These are phyloP conservation scores for Penicilliopsis zonata DNA, from an alignment of 495 filamentous ascomycete genomes.

Conservation along the genomic window DNA sequence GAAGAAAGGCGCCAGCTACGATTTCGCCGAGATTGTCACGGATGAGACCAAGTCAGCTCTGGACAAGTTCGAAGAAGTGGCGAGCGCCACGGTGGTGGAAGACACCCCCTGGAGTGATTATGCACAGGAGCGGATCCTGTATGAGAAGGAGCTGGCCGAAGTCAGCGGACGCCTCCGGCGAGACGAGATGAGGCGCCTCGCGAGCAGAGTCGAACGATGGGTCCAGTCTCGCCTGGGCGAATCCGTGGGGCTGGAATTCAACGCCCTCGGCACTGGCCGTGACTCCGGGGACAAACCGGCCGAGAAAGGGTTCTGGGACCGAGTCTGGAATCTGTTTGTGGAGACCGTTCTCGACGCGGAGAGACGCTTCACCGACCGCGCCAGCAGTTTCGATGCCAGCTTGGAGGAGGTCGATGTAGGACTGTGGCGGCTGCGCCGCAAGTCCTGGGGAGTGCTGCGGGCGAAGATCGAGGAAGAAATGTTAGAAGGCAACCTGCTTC, in stretches of 20 bases:
- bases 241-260: constrained; percentile 86
- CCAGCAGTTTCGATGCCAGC: constrained; percentile 84
- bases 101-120: constrained; percentile 75
- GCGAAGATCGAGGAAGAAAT: constrained; percentile 95
- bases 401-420: constrained; percentile 88
- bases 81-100: constrained; percentile 57
- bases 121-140: constrained; percentile 46
- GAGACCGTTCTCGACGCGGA: constrained; percentile 81
- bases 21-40: constrained; percentile 89
- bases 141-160: constrained; percentile 74
- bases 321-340: constrained; percentile 81
- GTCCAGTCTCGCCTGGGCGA: constrained; percentile 79
- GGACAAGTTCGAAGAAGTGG: constrained; percentile 65
- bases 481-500: constrained; percentile 88
- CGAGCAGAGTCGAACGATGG: constrained; percentile 82
- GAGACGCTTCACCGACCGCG: constrained; percentile 70
- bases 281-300: constrained; percentile 60
- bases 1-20: constrained; percentile 78
- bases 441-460: constrained; percentile 83
- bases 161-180: constrained; percentile 70
- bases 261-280: constrained; percentile 77
- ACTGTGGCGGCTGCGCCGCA: constrained; percentile 80
- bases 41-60: constrained; percentile 66
- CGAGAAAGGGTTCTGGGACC: constrained; percentile 90
- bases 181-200: constrained; percentile 91